Conservation (phyloP, 495 filamentous ascomycete genomes). For the Penicillium cosmopolitanum region DNA sequence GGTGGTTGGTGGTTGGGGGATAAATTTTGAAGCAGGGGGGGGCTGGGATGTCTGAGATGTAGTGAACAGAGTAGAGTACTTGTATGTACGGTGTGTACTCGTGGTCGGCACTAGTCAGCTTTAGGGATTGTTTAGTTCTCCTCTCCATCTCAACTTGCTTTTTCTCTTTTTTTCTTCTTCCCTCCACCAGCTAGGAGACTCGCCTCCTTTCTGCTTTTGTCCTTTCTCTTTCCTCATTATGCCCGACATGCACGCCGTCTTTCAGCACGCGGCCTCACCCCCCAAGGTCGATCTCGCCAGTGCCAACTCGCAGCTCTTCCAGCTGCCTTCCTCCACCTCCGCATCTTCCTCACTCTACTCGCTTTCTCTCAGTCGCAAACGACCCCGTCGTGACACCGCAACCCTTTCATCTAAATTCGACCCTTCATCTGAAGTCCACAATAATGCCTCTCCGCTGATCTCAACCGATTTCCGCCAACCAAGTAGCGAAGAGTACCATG, state of each 20-base stretch:
- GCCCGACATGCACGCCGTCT: constrained; percentile 53
- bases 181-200: neutral
- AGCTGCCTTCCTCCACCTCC: constrained; percentile 67
- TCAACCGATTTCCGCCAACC: constrained; percentile 62
- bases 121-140: neutral
- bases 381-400: constrained; percentile 39
- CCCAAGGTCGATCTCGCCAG: constrained; percentile 58
- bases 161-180: neutral
- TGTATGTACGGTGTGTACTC: no score
- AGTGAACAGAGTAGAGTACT: no score
- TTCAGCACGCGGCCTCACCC: constrained; percentile 54
- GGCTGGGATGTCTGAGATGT: neutral
- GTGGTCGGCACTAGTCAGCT: no score
- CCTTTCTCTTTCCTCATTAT: constrained; percentile 16
- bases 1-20: neutral
- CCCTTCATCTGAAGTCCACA: constrained; percentile 19
- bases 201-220: constrained; percentile 4
- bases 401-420: constrained; percentile 34
- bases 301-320: constrained; percentile 66
- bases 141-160: neutral
- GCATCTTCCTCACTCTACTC: constrained; percentile 64
- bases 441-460: constrained; percentile 51
- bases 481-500: constrained; percentile 55
- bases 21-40: neutral
- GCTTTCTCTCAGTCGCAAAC: constrained; percentile 56